Percentiles rank a stretch among this genome's conserved stretches.
These are phyloP conservation scores for Jaenimonas drosophilae DNA, from an alignment of 208 protist genomes.

Conservation along the genomic window DNA sequence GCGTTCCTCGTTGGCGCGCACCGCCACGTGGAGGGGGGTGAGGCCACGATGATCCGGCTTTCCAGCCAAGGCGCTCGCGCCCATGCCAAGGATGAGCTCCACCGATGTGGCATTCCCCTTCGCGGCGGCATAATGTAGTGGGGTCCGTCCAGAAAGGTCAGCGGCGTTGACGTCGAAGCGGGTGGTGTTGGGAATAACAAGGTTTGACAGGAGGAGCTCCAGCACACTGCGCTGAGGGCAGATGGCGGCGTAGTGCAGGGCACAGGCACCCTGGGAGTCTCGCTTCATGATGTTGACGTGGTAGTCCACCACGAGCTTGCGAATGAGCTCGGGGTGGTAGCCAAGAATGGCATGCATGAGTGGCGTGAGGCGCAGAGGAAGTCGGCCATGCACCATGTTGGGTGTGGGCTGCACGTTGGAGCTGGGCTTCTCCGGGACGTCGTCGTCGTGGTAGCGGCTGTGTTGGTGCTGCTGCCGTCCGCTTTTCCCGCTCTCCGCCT, in stretches of 20 bases:
- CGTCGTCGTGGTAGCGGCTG: background rate
- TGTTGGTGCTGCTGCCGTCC: background rate
- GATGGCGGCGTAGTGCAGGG: slow-evolving; percentile 62
- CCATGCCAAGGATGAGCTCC: slow-evolving; percentile 17
- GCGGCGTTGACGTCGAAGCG: slow-evolving; percentile 61
- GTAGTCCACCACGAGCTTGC: slow-evolving; percentile 61
- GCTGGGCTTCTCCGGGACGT: no score
- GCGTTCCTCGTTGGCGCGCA: slow-evolving; percentile 21
- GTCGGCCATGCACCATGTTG: slow-evolving; percentile 6
- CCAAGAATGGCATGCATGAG: slow-evolving; percentile 66
- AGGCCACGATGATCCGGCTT: slow-evolving; percentile 37
- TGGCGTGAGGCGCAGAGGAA: slow-evolving; percentile 41
- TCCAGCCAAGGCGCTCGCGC: slow-evolving; percentile 16
- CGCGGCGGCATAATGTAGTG: slow-evolving; percentile 73
- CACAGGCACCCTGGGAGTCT: slow-evolving; percentile 59
- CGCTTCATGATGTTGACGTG: slow-evolving; percentile 55
- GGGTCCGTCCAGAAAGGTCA: slow-evolving; percentile 65
- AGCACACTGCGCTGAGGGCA: slow-evolving; percentile 26
- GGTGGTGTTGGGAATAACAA: slow-evolving; percentile 4
- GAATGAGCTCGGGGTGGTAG: slow-evolving; percentile 78
- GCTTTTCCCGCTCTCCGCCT: background rate
- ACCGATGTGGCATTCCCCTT: slow-evolving; percentile 56
- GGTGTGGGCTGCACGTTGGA: slow-evolving; percentile 2
- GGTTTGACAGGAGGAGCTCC: slow-evolving; percentile 36
- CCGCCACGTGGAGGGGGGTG: slow-evolving; percentile 71